These are phyloP conservation scores for Sarocladiaceae sp. DNA, from an alignment of 2,329 filamentous ascomycete species.

Conservation along the genomic window DNA sequence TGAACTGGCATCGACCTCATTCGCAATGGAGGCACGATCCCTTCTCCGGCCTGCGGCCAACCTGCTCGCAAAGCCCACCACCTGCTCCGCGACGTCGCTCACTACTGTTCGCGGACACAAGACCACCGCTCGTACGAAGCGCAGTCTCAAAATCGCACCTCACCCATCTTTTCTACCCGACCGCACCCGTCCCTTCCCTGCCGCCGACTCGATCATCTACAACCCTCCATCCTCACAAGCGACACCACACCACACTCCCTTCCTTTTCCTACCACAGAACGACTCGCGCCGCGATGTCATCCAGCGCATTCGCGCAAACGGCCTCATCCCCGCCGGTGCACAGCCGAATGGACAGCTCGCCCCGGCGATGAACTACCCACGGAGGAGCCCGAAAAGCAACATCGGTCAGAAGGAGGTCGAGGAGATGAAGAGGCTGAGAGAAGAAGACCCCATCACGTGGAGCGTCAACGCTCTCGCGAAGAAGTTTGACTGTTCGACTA, in stretches of 20 bases:
- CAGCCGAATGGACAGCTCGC: slow-evolving; percentile 1
- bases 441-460: slow-evolving; percentile 48
- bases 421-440: slow-evolving; percentile 52
- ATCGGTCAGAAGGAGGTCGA: slow-evolving; percentile 48
- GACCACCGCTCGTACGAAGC: slow-evolving; percentile 48
- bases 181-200: slow-evolving; percentile 23
- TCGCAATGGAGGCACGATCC: slow-evolving; percentile 28
- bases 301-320: slow-evolving; percentile 36
- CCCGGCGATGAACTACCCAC: slow-evolving; percentile 19
- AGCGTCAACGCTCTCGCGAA: slow-evolving; percentile 45
- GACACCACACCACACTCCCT: slow-evolving; percentile 58
- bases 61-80: slow-evolving; percentile 20
- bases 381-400: slow-evolving; percentile 39
- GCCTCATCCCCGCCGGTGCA: slow-evolving; percentile 28
- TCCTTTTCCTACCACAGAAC: slow-evolving; percentile 55
- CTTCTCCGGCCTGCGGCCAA: slow-evolving; percentile 28
- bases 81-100: slow-evolving; percentile 19
- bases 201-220: slow-evolving; percentile 42
- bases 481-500: slow-evolving; percentile 48
- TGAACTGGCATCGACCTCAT: background rate
- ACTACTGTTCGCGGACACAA: slow-evolving; percentile 38
- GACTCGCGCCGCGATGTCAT: slow-evolving; percentile 48
- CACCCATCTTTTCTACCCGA: slow-evolving; percentile 52
- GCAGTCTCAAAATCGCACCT: slow-evolving; percentile 51
- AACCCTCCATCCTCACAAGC: slow-evolving; percentile 49